Evolutionary conservation across 306 rosid genomes (phyloP).

Genomic region (Mimosa pudica): DNA sequence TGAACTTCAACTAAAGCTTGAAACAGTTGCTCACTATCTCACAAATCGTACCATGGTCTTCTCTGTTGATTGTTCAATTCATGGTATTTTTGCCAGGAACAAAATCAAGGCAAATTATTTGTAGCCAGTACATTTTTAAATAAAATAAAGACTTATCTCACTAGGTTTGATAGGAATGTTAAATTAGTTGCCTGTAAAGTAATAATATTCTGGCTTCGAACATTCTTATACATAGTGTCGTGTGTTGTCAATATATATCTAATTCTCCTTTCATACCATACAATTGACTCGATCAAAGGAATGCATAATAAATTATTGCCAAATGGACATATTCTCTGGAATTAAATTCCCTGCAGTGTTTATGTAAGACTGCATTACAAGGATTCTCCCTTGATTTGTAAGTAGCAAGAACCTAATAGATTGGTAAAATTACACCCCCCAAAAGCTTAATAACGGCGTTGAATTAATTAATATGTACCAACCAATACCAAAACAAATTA

Average conservation of each 20-base stretch:
- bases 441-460: not conserved
- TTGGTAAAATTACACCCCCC: not conserved
- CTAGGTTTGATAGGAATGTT: no score
- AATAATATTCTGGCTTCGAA: no score
- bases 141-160: no score
- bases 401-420: not conserved
- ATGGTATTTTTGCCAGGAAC: not conserved
- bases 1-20: not conserved
- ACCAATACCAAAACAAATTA: constrained; percentile 20
- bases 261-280: no score
- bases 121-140: no score
- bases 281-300: no score
- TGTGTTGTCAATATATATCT: no score
- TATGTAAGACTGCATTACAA: not conserved
- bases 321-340: not conserved
- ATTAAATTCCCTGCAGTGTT: not conserved
- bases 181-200: no score
- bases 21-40: not conserved
- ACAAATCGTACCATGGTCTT: not conserved
- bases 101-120: no score
- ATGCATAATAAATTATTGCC: not conserved
- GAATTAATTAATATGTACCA: constrained; percentile 4
- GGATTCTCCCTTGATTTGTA: not conserved
- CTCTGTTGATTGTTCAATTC: not conserved
- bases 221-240: no score